A percentile compares a stretch with the other conserved stretches of the same genome.
Conservation (phyloP, 129 eudicot species). For the Apium graveolens region DNA sequence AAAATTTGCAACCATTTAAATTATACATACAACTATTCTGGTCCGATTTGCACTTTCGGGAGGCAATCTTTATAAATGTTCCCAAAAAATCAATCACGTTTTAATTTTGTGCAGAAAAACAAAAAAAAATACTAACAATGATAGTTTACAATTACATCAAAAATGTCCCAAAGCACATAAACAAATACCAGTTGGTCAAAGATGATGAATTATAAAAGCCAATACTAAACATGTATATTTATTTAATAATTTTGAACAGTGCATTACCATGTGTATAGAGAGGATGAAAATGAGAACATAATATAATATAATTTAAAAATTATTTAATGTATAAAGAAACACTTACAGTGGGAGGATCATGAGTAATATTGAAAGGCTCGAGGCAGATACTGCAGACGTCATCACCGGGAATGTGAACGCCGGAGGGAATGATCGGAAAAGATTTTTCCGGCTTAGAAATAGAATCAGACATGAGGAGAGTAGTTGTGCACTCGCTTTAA, state of each 20-base stretch:
- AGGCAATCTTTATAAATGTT: too few relatives aligned
- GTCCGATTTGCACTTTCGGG: too few relatives aligned
- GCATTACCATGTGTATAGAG: background rate
- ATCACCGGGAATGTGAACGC: constrained; percentile 30
- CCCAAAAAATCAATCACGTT: too few relatives aligned
- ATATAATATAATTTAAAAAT: background rate
- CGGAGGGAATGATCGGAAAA: constrained; percentile 20
- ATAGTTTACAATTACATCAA: too few relatives aligned
- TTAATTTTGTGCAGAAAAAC: too few relatives aligned
- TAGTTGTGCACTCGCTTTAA: background rate
- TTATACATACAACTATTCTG: too few relatives aligned
- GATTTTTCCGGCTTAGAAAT: background rate
- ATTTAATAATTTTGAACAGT: background rate
- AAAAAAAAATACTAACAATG: too few relatives aligned
- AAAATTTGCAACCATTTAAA: too few relatives aligned
- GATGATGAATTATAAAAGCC: background rate
- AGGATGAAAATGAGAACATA: background rate
- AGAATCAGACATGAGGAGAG: constrained; percentile 20
- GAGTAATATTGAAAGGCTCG: constrained; percentile 42
- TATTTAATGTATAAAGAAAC: background rate
- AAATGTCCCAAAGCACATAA: background rate
- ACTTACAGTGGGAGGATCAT: constrained; percentile 59
- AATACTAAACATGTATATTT: background rate
- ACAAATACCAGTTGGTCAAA: background rate
- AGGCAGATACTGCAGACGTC: constrained; percentile 89